Evolutionary conservation across 805 yeast genomes (phyloP).

Genomic region (Tetrapisispora phaffii): DNA sequence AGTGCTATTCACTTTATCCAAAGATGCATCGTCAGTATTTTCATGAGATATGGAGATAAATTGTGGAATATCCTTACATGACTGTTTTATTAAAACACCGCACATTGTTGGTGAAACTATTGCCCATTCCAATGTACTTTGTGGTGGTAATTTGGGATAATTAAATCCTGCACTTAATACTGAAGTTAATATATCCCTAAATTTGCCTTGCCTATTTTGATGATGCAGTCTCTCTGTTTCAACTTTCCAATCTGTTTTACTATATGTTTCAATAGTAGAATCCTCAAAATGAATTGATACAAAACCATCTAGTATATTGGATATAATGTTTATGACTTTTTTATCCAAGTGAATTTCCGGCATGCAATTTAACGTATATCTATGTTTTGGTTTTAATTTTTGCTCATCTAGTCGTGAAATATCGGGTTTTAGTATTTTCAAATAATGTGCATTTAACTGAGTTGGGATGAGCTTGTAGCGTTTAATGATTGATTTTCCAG

Average conservation of each 20-base stretch:
- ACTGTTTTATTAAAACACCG: slow-evolving; percentile 21
- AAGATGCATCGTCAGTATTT: slow-evolving; percentile 8
- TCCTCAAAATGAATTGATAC: slow-evolving; percentile 19
- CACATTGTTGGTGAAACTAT: slow-evolving; percentile 28
- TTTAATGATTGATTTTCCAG: slow-evolving; percentile 19
- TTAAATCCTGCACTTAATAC: slow-evolving; percentile 24
- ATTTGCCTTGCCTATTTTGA: slow-evolving; percentile 18
- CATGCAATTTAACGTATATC: slow-evolving; percentile 11
- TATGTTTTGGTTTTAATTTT: slow-evolving; percentile 3
- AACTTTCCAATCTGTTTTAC: slow-evolving; percentile 21
- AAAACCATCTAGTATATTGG: slow-evolving; percentile 23
- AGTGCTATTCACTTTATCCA: slow-evolving; percentile 22
- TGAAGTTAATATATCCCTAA: slow-evolving; percentile 22
- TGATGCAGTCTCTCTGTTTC: slow-evolving; percentile 18
- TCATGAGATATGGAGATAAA: slow-evolving; percentile 10
- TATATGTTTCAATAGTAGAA: slow-evolving; percentile 17
- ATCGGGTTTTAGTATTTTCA: slow-evolving; percentile 10
- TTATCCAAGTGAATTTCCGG: slow-evolving; percentile 12
- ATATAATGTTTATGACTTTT: slow-evolving; percentile 14
- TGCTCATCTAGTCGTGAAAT: slow-evolving; percentile 1
- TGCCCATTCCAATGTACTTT: slow-evolving; percentile 23
- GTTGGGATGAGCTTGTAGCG: slow-evolving; percentile 17
- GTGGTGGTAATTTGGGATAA: slow-evolving; percentile 17
- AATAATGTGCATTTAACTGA: slow-evolving; percentile 16
- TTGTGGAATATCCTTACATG: slow-evolving; percentile 11